Conservation (phyloP, 1,284 basidiomycete genomes). For the Apiotrichum mycotoxinovorans region DNA sequence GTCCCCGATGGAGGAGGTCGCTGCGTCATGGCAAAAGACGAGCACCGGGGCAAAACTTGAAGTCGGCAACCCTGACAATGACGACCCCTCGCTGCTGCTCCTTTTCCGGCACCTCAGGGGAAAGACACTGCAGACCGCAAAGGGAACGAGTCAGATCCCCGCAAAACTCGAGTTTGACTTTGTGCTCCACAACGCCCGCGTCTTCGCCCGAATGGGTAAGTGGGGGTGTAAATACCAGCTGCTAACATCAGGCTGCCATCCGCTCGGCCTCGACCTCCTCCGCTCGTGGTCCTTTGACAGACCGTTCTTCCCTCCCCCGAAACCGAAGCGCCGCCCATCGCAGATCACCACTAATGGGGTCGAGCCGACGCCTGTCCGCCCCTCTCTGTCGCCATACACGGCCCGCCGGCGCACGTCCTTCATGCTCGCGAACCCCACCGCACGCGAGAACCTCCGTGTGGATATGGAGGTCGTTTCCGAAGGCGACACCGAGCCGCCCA, state of each 20-base stretch:
- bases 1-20: constrained; percentile 43
- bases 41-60: constrained; percentile 41
- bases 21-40: constrained; percentile 20
- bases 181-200: constrained; percentile 83
- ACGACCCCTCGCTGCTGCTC: constrained; percentile 84
- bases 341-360: background rate
- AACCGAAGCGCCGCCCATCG: constrained; percentile 13
- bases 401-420: constrained; percentile 52
- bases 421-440: constrained; percentile 57
- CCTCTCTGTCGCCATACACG: constrained; percentile 18
- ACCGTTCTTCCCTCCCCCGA: constrained; percentile 52
- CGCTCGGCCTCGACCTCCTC: constrained; percentile 77
- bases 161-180: constrained; percentile 86
- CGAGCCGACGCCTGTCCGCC: background rate
- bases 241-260: constrained; percentile 72
- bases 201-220: constrained; percentile 88
- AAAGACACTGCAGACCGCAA: constrained; percentile 84
- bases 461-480: constrained; percentile 69
- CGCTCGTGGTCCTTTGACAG: constrained; percentile 86
- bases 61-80: constrained; percentile 81
- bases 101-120: constrained; percentile 84
- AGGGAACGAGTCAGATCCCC: constrained; percentile 84
- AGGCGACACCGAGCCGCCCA: constrained; percentile 56
- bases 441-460: constrained; percentile 69
- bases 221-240: constrained; percentile 1